Conservation (phyloP, 352 stramenopile species). For the Globisporangium orthogonon region DNA sequence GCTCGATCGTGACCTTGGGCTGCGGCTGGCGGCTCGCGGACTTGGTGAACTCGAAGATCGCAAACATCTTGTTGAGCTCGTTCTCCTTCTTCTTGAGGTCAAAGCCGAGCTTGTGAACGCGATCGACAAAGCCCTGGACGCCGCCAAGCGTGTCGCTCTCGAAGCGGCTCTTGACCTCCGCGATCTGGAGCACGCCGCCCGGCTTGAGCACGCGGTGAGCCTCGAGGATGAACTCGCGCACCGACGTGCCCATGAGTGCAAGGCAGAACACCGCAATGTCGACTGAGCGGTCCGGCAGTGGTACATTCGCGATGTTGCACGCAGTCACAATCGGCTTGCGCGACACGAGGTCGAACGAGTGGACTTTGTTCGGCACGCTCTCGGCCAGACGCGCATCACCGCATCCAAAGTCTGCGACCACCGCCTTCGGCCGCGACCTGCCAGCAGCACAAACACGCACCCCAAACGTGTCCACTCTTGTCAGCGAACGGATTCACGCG, state of each 20-base stretch:
- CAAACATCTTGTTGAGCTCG: slow-evolving; percentile 85
- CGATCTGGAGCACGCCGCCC: slow-evolving; percentile 87
- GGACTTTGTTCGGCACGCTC: slow-evolving; percentile 87
- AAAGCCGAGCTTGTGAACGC: slow-evolving; percentile 59
- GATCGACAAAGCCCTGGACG: slow-evolving; percentile 55
- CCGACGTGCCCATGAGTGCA: slow-evolving; percentile 97
- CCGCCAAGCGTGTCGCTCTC: slow-evolving; percentile 63
- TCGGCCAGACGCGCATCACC: slow-evolving; percentile 94
- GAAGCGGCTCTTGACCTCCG: slow-evolving; percentile 82
- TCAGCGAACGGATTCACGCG: neutral
- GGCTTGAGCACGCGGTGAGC: slow-evolving; percentile 92
- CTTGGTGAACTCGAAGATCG: slow-evolving; percentile 81
- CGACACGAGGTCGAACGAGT: slow-evolving; percentile 98
- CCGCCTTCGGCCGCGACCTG: slow-evolving; percentile 52
- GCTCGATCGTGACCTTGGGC: slow-evolving; percentile 42
- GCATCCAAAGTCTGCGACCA: slow-evolving; percentile 98
- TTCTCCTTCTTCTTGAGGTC: slow-evolving; percentile 62
- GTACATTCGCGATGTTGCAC: slow-evolving; percentile 96
- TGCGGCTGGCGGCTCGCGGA: slow-evolving; percentile 36
- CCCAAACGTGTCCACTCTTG: too few species aligned
- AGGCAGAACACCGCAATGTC: slow-evolving; percentile 98
- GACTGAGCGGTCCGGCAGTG: slow-evolving; percentile 82
- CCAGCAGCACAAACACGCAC: neutral
- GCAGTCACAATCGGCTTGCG: slow-evolving; percentile 88
- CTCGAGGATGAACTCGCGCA: slow-evolving; percentile 96